phyloP scores from a whole-genome alignment of 2,329 filamentous ascomycete genomes.

The Penicillium sclerotiorum region DNA sequence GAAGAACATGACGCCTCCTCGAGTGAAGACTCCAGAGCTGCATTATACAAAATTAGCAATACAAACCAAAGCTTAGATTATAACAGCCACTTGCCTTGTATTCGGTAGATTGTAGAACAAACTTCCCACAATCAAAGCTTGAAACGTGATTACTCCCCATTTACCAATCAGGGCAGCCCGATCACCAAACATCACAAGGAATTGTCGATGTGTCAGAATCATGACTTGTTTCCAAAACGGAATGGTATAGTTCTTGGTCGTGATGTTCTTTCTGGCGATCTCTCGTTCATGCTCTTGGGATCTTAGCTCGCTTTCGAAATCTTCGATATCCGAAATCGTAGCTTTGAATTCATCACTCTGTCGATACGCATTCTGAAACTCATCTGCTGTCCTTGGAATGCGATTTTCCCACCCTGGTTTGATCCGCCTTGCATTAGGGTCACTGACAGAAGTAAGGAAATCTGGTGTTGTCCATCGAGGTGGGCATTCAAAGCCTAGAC shows the following conservation, averaged over 20 bases:
- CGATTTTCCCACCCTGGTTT: constrained; percentile 60
- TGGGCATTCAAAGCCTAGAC: constrained; percentile 73
- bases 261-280: constrained; percentile 39
- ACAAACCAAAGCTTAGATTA: neutral
- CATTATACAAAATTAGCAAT: neutral
- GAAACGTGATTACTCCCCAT: constrained; percentile 52
- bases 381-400: constrained; percentile 57
- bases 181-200: constrained; percentile 59
- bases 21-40: constrained; percentile 59
- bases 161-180: constrained; percentile 54
- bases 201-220: constrained; percentile 58
- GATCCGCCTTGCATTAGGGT: constrained; percentile 60
- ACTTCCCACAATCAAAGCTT: constrained; percentile 50
- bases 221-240: constrained; percentile 54
- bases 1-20: constrained; percentile 65
- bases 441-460: constrained; percentile 76
- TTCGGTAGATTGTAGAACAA: constrained; percentile 58
- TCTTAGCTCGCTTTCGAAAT: constrained; percentile 56
- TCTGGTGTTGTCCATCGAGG: constrained; percentile 72
- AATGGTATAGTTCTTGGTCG: constrained; percentile 57
- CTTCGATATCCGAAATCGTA: constrained; percentile 53
- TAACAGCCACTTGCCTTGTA: constrained; percentile 39
- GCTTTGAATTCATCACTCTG: constrained; percentile 50
- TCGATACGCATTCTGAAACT: constrained; percentile 58
- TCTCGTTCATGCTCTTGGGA: constrained; percentile 45